Evolutionary conservation across 164 flowering plant genomes (phyloP).

Genomic region (Cinnamomum micranthum): DNA sequence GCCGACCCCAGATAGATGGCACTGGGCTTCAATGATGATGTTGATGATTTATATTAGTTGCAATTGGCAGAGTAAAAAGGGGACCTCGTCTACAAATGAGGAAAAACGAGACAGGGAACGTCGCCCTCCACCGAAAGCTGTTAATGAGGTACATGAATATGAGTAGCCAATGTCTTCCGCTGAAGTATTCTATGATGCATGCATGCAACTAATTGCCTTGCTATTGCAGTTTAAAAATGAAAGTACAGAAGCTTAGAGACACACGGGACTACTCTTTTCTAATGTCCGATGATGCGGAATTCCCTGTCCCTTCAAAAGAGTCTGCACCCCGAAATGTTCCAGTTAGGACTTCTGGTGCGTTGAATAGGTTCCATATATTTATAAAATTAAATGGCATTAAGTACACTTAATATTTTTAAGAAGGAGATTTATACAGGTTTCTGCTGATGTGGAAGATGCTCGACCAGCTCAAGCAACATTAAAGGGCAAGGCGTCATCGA

Average conservation of each 20-base stretch:
- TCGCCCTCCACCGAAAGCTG: slow-evolving; percentile 25
- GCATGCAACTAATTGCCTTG: background rate
- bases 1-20: background rate
- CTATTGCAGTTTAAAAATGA: slow-evolving; percentile 41
- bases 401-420: slow-evolving; percentile 36
- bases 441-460: slow-evolving; percentile 72
- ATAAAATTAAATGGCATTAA: slow-evolving; percentile 11
- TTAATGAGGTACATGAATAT: slow-evolving; percentile 46
- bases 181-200: background rate
- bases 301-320: slow-evolving; percentile 50
- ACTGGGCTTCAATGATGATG: background rate
- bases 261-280: slow-evolving; percentile 90
- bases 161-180: background rate
- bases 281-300: slow-evolving; percentile 69
- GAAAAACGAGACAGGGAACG: slow-evolving; percentile 24
- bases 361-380: slow-evolving; percentile 1
- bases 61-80: slow-evolving; percentile 43
- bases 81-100: slow-evolving; percentile 24
- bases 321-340: slow-evolving; percentile 37
- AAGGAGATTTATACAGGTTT: slow-evolving; percentile 58
- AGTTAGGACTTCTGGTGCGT: slow-evolving; percentile 54
- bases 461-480: slow-evolving; percentile 39
- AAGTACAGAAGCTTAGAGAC: slow-evolving; percentile 62
- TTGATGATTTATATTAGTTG: background rate
- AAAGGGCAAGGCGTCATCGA: background rate